phyloP scores from a whole-genome alignment of 1,284 basidiomycete species.

The Cystobasidium sp. region DNA sequence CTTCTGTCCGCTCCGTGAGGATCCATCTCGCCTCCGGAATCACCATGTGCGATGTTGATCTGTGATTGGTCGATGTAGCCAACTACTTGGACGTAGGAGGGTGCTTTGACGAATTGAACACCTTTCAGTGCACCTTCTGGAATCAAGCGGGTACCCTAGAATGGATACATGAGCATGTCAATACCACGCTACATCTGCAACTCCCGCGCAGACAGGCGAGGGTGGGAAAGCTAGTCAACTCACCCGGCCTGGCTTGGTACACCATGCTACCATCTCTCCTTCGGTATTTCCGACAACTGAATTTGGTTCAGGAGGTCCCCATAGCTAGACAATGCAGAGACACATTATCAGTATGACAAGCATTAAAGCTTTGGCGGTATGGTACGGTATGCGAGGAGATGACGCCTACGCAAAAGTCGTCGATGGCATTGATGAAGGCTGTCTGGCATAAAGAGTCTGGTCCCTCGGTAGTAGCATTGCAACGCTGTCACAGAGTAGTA shows the following conservation, averaged over 20 bases:
- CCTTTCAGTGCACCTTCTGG: constrained; percentile 54
- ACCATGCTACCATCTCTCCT: constrained; percentile 50
- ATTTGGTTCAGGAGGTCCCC: constrained; percentile 47
- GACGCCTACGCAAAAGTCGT: constrained; percentile 45
- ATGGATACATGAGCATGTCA: no score
- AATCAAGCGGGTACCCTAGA: constrained; percentile 52
- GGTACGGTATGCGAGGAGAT: no score
- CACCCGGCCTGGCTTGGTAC: constrained; percentile 45
- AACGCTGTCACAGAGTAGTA: constrained; percentile 52
- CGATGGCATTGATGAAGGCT: constrained; percentile 51
- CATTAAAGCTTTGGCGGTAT: no score
- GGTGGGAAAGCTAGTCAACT: neutral
- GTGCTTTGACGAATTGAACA: constrained; percentile 53
- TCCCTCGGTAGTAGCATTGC: constrained; percentile 71
- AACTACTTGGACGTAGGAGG: constrained; percentile 60
- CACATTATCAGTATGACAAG: neutral
- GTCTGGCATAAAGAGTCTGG: constrained; percentile 70
- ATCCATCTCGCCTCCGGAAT: constrained; percentile 66
- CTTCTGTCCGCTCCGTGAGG: constrained; percentile 46
- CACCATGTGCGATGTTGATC: constrained; percentile 66
- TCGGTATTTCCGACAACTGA: constrained; percentile 46
- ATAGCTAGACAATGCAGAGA: constrained; percentile 14
- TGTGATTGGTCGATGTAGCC: constrained; percentile 55
- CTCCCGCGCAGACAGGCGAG: neutral
- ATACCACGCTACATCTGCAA: neutral